Conservation (phyloP, 2,329 filamentous ascomycete genomes). For the Hawksworthiomyces lignivorus region DNA sequence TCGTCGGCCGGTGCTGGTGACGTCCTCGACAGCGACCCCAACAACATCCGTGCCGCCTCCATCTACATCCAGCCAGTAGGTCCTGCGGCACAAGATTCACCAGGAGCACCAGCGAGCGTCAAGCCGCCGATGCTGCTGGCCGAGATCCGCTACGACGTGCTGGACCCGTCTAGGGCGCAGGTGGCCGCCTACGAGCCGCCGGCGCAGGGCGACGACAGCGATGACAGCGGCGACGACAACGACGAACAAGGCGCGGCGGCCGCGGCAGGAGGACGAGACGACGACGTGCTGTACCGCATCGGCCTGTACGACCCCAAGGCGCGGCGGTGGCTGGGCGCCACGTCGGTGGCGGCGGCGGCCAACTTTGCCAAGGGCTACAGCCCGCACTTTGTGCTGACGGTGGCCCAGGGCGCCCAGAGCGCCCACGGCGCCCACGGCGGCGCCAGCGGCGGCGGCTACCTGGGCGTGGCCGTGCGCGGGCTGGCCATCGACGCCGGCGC, state of each 20-base stretch:
- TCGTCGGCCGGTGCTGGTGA: too few relatives aligned
- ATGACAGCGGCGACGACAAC: not conserved
- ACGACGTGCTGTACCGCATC: slow-evolving; percentile 44
- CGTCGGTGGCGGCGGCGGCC: slow-evolving; percentile 45
- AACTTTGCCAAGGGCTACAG: slow-evolving; percentile 56
- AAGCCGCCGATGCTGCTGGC: slow-evolving; percentile 37
- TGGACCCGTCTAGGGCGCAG: slow-evolving; percentile 31
- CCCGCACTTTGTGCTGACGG: slow-evolving; percentile 46
- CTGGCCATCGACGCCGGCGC: slow-evolving; percentile 54
- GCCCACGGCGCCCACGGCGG: not conserved
- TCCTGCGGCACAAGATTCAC: slow-evolving; percentile 18
- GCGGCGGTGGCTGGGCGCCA: slow-evolving; percentile 44
- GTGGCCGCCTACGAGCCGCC: slow-evolving; percentile 50
- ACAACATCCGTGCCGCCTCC: slow-evolving; percentile 36
- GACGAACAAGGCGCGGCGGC: slow-evolving; percentile 29
- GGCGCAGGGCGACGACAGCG: slow-evolving; percentile 22
- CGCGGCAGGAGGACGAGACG: too few relatives aligned
- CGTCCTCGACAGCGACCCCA: slow-evolving; percentile 6
- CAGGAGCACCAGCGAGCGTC: too few relatives aligned
- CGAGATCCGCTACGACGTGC: slow-evolving; percentile 46
- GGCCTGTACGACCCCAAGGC: slow-evolving; percentile 46
- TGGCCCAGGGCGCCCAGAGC: slow-evolving; percentile 26
- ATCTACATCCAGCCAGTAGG: slow-evolving; percentile 47
- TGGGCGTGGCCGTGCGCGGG: slow-evolving; percentile 48
- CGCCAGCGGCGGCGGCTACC: slow-evolving; percentile 21